Base-by-base conservation (phyloP, 1,139 yeast genomes). In the Yamadazyma epiphylla region DNA sequence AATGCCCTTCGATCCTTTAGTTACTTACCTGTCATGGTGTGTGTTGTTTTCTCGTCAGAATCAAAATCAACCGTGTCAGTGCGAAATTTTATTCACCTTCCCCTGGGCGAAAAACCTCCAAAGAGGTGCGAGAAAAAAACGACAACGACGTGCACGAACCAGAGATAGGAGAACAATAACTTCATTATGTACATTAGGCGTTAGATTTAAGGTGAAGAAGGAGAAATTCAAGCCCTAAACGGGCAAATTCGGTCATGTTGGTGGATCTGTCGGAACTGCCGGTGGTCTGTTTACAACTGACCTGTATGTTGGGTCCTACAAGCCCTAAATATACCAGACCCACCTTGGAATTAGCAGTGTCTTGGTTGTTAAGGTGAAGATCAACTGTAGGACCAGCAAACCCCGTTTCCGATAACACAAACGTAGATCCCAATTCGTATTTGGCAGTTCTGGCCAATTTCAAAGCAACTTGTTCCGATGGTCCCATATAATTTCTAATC, bases 331-430 rank as follows among this genome's bases (percentile, higher is more conserved):
- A 86, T 0, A 80, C 91, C 1, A 77, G 70, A 1, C 95, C 95
- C 1, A 77, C 76, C 20, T 59, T 58, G 8, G 51, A 58, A 22
- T 48, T 41, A 5, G 36, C 22, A 8, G 19, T 24, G 7, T 35
- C 41, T 22, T 17, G 26, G n/a, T 35, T 39, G 25, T 42, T 41
- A 33, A 66, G 53, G 35, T 66, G 72, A 26, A 63, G 61, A 41
- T 64, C 66, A 2, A 70, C 59, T 0, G 80, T 64, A 9, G 94
- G 94, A 1, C 94, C 94, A 0, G 95, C 94, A 64, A 83, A 81
- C 3, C 95, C 95, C 0, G 94, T 81, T 51, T 86, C 95, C 0
- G 89, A 80, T 21, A 86, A 64, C 5, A 85, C 87, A 56, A 78
- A 85, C 0, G 89, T 82, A 5, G 88, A 78, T 0, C 95, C 95